These are phyloP conservation scores for Pascua guehoae DNA, from an alignment of 1,284 basidiomycete genomes.

Conservation along the genomic window DNA sequence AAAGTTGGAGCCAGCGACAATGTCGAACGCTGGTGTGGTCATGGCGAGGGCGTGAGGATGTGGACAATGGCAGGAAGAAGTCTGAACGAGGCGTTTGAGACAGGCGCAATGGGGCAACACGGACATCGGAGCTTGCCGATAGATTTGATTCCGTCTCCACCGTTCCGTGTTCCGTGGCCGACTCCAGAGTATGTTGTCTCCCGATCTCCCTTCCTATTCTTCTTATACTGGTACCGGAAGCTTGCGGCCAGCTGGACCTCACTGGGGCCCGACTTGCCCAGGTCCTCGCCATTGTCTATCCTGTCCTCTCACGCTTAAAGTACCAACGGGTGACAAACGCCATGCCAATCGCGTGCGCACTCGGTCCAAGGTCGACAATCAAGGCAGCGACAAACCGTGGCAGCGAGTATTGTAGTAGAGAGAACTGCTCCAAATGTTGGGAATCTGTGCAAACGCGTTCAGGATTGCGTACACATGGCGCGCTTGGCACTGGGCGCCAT, in stretches of 20 bases:
- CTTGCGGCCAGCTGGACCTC: slow-evolving; percentile 34
- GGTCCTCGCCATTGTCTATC: slow-evolving; percentile 37
- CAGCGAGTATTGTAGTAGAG: slow-evolving; percentile 35
- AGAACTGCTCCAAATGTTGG: slow-evolving; percentile 48
- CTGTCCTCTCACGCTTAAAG: slow-evolving; percentile 35
- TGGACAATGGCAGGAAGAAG: too few relatives aligned
- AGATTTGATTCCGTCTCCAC: too few relatives aligned
- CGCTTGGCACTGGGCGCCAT: slow-evolving; percentile 48
- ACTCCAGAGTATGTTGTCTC: too few relatives aligned
- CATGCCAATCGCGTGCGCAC: slow-evolving; percentile 17
- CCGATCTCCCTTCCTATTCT: too few relatives aligned
- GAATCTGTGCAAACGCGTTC: slow-evolving; percentile 46
- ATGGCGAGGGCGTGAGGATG: too few relatives aligned
- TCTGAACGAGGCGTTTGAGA: too few relatives aligned
- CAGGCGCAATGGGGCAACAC: too few relatives aligned
- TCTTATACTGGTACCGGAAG: slow-evolving; percentile 45
- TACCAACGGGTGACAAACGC: slow-evolving; percentile 23
- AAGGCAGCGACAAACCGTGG: slow-evolving; percentile 44
- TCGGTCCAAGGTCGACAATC: slow-evolving; percentile 11
- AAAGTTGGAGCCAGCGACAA: not conserved
- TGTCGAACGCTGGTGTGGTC: not conserved
- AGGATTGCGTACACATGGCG: slow-evolving; percentile 44
- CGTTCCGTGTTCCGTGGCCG: too few relatives aligned
- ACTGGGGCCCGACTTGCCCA: slow-evolving; percentile 32
- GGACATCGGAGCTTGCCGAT: too few relatives aligned